phyloP scores from a whole-genome alignment of 805 yeast genomes.

The Aciculoconidium aculeatum region DNA sequence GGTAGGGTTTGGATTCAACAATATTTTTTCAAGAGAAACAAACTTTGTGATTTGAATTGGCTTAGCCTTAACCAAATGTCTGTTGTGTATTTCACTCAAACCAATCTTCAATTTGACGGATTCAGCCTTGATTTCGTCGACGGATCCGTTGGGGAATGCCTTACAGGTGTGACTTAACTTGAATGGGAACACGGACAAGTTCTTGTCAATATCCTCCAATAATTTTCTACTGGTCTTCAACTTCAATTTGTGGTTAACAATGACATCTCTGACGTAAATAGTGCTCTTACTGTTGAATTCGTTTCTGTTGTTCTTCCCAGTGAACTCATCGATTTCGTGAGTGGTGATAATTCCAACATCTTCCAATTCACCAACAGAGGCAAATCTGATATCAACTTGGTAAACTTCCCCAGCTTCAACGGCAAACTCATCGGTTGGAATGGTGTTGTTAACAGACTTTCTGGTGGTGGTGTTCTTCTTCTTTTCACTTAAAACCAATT shows the following conservation, averaged over 20 bases:
- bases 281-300: constrained; percentile 59
- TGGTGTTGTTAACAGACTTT: constrained; percentile 27
- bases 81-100: constrained; percentile 69
- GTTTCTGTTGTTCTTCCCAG: constrained; percentile 56
- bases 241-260: constrained; percentile 72
- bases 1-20: constrained; percentile 59
- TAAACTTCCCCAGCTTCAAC: constrained; percentile 83
- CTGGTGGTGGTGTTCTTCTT: constrained; percentile 11
- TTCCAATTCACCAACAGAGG: constrained; percentile 48
- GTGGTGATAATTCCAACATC: constrained; percentile 66
- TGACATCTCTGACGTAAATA: constrained; percentile 78
- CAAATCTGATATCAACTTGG: constrained; percentile 75
- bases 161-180: constrained; percentile 69
- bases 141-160: constrained; percentile 51
- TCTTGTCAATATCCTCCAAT: constrained; percentile 63
- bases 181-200: constrained; percentile 85
- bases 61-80: constrained; percentile 68
- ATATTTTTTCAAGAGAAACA: constrained; percentile 61
- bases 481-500: constrained; percentile 35
- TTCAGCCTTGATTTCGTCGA: constrained; percentile 32
- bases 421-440: constrained; percentile 68
- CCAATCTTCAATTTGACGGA: constrained; percentile 59
- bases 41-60: constrained; percentile 71
- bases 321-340: constrained; percentile 57
- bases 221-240: constrained; percentile 68